phyloP scores from a whole-genome alignment of 2,329 filamentous ascomycete genomes.

The Penicillium sp. region DNA sequence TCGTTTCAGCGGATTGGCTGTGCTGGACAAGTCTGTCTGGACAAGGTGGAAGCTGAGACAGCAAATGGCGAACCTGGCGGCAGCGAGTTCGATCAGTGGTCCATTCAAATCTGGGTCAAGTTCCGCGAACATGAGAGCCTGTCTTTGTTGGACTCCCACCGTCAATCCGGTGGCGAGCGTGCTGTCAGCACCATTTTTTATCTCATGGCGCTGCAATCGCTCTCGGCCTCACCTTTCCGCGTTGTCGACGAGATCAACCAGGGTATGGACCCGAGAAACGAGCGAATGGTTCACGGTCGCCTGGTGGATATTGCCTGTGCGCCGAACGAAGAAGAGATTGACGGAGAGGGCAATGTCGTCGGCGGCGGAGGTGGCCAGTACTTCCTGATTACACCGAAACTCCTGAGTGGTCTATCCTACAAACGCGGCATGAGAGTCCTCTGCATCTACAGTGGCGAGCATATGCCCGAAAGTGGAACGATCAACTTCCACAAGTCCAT shows the following conservation, averaged over 20 bases:
- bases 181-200: conserved; percentile 98
- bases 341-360: conserved; percentile 37
- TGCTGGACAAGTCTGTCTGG: conserved; percentile 82
- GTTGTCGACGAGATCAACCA: conserved; percentile 99
- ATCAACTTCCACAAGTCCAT: conserved; percentile 41
- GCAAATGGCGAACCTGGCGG: conserved; percentile 34
- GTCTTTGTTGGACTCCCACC: conserved; percentile 82
- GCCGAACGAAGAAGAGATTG: conserved; percentile 53
- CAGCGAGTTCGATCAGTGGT: conserved; percentile 91
- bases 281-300: conserved; percentile 95
- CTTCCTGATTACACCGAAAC: conserved; percentile 96
- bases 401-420: conserved; percentile 82
- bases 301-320: conserved; percentile 95
- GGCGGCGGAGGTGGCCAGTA: conserved; percentile 65
- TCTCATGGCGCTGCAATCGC: conserved; percentile 93
- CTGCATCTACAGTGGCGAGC: conserved; percentile 87
- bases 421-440: conserved; percentile 89
- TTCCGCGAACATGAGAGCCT: conserved; percentile 86
- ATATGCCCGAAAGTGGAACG: conserved; percentile 43
- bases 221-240: conserved; percentile 92
- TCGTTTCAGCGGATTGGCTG: conserved; percentile 95
- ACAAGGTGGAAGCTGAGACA: conserved; percentile 62
- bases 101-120: conserved; percentile 89
- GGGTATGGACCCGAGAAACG: conserved; percentile 98
- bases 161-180: conserved; percentile 93